Evolutionary conservation across 2,329 filamentous ascomycete species (phyloP).

Genomic region (Xylaria sp.): DNA sequence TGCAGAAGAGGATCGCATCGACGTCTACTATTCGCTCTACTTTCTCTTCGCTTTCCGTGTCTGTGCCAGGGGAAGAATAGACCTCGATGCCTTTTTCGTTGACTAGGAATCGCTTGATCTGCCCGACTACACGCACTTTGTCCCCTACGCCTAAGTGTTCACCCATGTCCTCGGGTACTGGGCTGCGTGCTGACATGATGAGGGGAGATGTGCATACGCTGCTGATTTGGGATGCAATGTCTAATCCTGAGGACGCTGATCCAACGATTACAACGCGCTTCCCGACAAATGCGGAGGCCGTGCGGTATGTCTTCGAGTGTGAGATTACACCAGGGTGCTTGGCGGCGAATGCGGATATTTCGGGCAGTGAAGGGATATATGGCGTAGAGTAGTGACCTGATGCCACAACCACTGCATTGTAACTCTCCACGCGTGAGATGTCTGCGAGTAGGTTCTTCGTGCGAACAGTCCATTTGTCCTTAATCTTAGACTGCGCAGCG

Average conservation of each 20-base stretch:
- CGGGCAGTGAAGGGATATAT: slow-evolving; percentile 70
- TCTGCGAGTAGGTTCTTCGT: slow-evolving; percentile 62
- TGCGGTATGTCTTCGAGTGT: slow-evolving; percentile 85
- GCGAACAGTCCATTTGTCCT: slow-evolving; percentile 71
- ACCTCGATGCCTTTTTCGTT: slow-evolving; percentile 72
- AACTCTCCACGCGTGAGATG: slow-evolving; percentile 58
- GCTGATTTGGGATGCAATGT: slow-evolving; percentile 83
- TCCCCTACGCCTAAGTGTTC: slow-evolving; percentile 52
- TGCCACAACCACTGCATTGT: slow-evolving; percentile 80
- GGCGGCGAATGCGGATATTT: slow-evolving; percentile 68
- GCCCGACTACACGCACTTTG: slow-evolving; percentile 61
- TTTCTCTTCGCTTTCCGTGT: slow-evolving; percentile 53
- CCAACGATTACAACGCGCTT: slow-evolving; percentile 88
- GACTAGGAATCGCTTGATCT: slow-evolving; percentile 68
- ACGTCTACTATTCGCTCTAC: slow-evolving; percentile 74
- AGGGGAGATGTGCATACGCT: slow-evolving; percentile 68
- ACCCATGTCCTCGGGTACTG: slow-evolving; percentile 58
- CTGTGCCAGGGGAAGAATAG: slow-evolving; percentile 42
- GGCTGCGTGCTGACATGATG: slow-evolving; percentile 71
- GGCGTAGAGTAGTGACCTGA: slow-evolving; percentile 80
- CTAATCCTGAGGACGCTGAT: slow-evolving; percentile 84
- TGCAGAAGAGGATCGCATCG: slow-evolving; percentile 86
- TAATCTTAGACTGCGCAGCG: neutral
- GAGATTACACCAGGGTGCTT: slow-evolving; percentile 70
- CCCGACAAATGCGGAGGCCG: slow-evolving; percentile 67